Evolutionary conservation across 345 rosid species (phyloP), one percentile per base, ranked within the genome.

Genomic region (Schrenkiella parvula): DNA sequence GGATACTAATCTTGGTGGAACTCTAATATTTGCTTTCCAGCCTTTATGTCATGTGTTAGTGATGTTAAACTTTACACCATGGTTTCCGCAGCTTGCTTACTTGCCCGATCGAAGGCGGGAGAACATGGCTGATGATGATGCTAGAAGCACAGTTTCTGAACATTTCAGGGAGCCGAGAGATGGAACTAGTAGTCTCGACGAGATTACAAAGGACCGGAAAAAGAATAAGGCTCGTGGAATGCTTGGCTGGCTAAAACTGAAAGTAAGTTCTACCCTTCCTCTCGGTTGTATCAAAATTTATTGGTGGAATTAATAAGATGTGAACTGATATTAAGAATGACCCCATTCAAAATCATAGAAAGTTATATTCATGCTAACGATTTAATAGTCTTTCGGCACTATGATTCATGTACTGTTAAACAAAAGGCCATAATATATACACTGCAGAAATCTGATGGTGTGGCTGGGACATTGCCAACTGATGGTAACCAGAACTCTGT

Each of bases 241-340:
- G 98, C 91, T 92, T 80, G 95, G 90, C 69, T 92, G 98, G 98
- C 88, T 92, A 79, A 92, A 90, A 80, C 60, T 84, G 52, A 87
- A 73, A 72, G 98, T 90, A 81, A 44, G 86, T 66, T 77, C 41
- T 61, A 68, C 2, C 25, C 46, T 43, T 52, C 57, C 51, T 71
- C 32, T 54, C 26, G 60, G 34, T 21, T 50, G 39, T 31, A 75
- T 60, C 55, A 68, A 68, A 68, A 59, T n/a, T 8, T 15, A 32
- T 61, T 8, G 66, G 56, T 67, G 64, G 61, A 60, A 7, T 32
- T 68, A 43, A 35, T 23, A 14, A 28, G 31, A 54, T 75, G 55
- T 34, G 39, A 47, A 51, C 44, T 37, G 54, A 58, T 66, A 47
- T 14, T 19, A 41, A 50, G 62, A 67, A 48, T 39, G 67, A 39